A percentile compares a stretch with the other conserved stretches of the same genome.
Conservation (phyloP, 805 yeast genomes). For the Metschnikowia bowlesiae region DNA sequence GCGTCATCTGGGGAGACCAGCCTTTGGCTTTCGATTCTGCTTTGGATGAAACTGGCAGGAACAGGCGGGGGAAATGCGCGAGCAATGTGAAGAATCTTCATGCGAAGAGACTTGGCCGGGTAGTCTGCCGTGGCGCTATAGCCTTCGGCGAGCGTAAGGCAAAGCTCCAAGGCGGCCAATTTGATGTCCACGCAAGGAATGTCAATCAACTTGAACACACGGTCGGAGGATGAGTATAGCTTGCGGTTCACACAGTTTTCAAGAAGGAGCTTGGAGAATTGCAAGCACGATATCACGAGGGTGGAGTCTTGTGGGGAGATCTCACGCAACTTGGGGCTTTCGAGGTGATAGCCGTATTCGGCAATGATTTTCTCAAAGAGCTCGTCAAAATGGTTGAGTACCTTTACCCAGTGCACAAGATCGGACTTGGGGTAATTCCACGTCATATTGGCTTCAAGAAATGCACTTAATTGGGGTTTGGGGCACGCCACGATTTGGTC, state of each 20-base stretch:
- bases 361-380: slow-evolving; percentile 51
- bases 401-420: slow-evolving; percentile 69
- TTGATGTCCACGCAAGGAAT: slow-evolving; percentile 58
- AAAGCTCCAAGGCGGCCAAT: slow-evolving; percentile 55
- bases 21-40: slow-evolving; percentile 15
- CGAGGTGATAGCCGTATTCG: slow-evolving; percentile 49
- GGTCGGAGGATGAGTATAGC: slow-evolving; percentile 62
- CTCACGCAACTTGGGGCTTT: slow-evolving; percentile 42
- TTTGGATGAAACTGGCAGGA: slow-evolving; percentile 35
- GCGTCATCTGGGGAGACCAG: background rate
- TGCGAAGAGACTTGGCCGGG: slow-evolving; percentile 42
- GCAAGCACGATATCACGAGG: slow-evolving; percentile 48
- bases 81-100: slow-evolving; percentile 50
- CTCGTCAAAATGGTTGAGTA: slow-evolving; percentile 70
- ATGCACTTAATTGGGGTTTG: slow-evolving; percentile 33
- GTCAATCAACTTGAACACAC: slow-evolving; percentile 53
- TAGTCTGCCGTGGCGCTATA: slow-evolving; percentile 41
- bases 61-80: slow-evolving; percentile 48
- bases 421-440: slow-evolving; percentile 70
- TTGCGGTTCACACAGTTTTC: slow-evolving; percentile 66
- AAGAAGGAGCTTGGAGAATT: slow-evolving; percentile 58
- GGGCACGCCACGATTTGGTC: slow-evolving; percentile 36
- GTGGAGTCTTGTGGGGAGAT: slow-evolving; percentile 45
- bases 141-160: slow-evolving; percentile 57
- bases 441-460: slow-evolving; percentile 32